Evolutionary conservation across 192 early-diverging fungal genomes (phyloP).

Genomic region (Backusella australiensis): DNA sequence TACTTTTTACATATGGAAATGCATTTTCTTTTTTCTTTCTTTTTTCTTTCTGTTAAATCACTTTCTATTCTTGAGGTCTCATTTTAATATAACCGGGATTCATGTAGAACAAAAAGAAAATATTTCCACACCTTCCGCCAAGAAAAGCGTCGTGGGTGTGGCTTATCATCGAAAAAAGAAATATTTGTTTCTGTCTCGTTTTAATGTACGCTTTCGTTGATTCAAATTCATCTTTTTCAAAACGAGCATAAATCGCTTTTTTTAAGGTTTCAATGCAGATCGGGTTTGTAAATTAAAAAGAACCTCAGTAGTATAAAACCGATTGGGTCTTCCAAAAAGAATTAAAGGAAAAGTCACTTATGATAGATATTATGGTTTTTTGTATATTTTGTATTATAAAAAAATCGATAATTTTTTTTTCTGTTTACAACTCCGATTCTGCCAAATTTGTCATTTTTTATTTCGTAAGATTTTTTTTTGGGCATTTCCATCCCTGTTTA

Average conservation of each 20-base stretch:
- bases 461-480: neutral
- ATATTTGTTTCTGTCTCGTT: neutral
- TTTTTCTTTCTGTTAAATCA: neutral
- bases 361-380: neutral
- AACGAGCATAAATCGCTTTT: neutral
- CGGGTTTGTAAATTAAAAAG: neutral
- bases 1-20: neutral
- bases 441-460: neutral
- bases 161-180: neutral
- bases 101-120: neutral
- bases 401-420: neutral
- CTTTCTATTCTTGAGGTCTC: neutral
- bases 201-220: neutral
- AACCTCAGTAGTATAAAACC: neutral
- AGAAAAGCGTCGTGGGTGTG: neutral
- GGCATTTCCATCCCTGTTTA: neutral
- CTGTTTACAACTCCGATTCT: neutral
- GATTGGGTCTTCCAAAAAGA: slow-evolving; percentile 2
- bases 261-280: slow-evolving; percentile 2
- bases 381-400: slow-evolving; percentile 8
- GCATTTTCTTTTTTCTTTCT: neutral
- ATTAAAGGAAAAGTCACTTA: neutral
- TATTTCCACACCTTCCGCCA: neutral
- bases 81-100: neutral
- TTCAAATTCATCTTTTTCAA: neutral